Evolutionary conservation across 768 basidiomycete species (phyloP).

Genomic region (Leccinellum luteum): DNA sequence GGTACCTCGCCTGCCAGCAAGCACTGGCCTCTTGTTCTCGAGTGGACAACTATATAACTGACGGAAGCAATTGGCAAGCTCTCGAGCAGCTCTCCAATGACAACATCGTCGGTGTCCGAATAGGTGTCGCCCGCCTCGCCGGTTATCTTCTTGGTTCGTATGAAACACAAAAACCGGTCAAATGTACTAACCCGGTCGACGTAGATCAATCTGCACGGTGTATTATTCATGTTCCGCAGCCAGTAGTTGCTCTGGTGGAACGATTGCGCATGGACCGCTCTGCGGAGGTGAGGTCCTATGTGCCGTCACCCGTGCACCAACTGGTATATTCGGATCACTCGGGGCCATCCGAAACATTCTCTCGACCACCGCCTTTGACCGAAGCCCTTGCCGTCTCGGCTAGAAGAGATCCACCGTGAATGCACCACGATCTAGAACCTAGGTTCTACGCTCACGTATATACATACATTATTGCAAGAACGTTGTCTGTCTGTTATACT

Average conservation of each 20-base stretch:
- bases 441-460: neutral
- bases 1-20: slow-evolving; percentile 74
- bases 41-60: slow-evolving; percentile 37
- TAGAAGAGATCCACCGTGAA: slow-evolving; percentile 15
- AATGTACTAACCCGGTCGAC: slow-evolving; percentile 4
- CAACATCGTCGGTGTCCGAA: slow-evolving; percentile 77
- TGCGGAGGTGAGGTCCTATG: slow-evolving; percentile 61
- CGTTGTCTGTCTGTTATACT: slow-evolving; percentile 14
- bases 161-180: neutral
- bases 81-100: slow-evolving; percentile 61
- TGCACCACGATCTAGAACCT: neutral
- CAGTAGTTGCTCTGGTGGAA: slow-evolving; percentile 40
- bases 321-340: slow-evolving; percentile 10
- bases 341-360: slow-evolving; percentile 35
- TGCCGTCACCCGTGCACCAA: slow-evolving; percentile 34
- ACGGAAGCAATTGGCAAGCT: slow-evolving; percentile 46
- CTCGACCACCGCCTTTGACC: slow-evolving; percentile 34
- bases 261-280: slow-evolving; percentile 55
- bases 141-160: slow-evolving; percentile 54
- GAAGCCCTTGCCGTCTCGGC: neutral
- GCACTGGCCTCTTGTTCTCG: slow-evolving; percentile 44
- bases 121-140: slow-evolving; percentile 76
- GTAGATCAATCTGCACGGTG: slow-evolving; percentile 15
- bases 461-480: slow-evolving; percentile 26
- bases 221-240: slow-evolving; percentile 29